phyloP scores from a whole-genome alignment of 2,329 filamentous ascomycete genomes.

The Fusarium hostae region DNA sequence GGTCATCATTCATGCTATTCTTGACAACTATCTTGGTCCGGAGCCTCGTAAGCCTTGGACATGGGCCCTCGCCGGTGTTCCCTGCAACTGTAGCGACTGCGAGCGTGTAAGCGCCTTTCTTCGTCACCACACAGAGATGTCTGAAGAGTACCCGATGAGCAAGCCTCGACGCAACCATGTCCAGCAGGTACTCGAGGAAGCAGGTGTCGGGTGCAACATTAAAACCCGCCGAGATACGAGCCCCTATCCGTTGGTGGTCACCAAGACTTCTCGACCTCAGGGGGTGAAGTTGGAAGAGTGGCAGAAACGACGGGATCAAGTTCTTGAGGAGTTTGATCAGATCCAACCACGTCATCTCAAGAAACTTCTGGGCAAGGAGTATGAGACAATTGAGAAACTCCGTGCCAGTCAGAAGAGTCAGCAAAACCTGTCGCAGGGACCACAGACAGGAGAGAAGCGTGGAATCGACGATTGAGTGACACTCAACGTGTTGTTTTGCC shows the following conservation, averaged over 20 bases:
- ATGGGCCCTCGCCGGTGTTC: constrained; percentile 4
- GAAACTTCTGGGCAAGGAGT: constrained; percentile 6
- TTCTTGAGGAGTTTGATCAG: neutral
- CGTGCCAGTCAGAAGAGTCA: neutral
- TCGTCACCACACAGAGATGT: neutral
- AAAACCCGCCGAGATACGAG: constrained; percentile 16
- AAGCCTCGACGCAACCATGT: constrained; percentile 39
- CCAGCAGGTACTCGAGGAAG: constrained; percentile 21
- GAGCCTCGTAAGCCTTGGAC: constrained; percentile 14
- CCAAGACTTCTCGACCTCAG: constrained; percentile 30
- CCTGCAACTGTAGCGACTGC: constrained; percentile 45
- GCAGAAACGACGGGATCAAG: neutral
- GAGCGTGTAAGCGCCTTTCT: constrained; percentile 44
- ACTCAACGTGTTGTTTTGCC: neutral
- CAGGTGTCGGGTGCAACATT: constrained; percentile 36
- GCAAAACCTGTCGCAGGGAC: neutral
- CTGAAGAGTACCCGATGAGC: constrained; percentile 22
- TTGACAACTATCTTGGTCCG: constrained; percentile 37
- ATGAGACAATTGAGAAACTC: neutral
- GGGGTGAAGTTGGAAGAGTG: neutral
- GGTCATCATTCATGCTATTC: constrained; percentile 35
- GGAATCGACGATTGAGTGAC: neutral
- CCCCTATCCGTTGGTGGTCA: constrained; percentile 39
- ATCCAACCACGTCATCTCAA: constrained; percentile 3
- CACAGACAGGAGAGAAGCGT: constrained; percentile 11